Conservation (phyloP, 2,329 filamentous ascomycete species). For the Hymenoscyphus repandus region DNA sequence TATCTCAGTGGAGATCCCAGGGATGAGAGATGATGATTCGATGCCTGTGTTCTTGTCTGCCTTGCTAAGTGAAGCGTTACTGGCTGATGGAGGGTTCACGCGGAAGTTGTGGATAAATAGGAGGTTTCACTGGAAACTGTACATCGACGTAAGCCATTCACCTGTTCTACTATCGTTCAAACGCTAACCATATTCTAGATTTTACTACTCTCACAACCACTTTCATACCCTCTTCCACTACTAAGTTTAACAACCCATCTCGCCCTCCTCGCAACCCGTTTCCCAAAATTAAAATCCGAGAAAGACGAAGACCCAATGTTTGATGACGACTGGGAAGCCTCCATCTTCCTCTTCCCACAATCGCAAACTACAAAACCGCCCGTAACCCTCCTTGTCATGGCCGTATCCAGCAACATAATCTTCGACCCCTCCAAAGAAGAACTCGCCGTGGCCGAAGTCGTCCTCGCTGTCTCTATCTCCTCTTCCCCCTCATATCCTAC, state of each 20-base stretch:
- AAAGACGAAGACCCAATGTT: conserved; percentile 95
- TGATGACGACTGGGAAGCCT: conserved; percentile 93
- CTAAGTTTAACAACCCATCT: conserved; percentile 91
- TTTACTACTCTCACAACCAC: conserved; percentile 71
- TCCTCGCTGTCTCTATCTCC: conserved; percentile 77
- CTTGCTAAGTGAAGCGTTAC: conserved; percentile 83
- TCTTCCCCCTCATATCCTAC: conserved; percentile 7
- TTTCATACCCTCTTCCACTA: conserved; percentile 88
- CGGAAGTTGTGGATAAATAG: conserved; percentile 79
- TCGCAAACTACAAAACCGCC: conserved; percentile 58
- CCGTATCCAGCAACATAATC: conserved; percentile 80
- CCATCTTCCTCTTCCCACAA: conserved; percentile 63
- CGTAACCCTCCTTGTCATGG: conserved; percentile 84
- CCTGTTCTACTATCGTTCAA: background rate
- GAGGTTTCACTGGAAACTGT: conserved; percentile 94
- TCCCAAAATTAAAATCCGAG: conserved; percentile 82
- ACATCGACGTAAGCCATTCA: conserved; percentile 70
- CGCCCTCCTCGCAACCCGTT: conserved; percentile 78
- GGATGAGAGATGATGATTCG: conserved; percentile 84
- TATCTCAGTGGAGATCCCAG: conserved; percentile 86
- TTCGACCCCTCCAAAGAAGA: conserved; percentile 92
- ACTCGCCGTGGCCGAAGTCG: conserved; percentile 84
- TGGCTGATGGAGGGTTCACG: conserved; percentile 64
- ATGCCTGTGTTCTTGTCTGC: conserved; percentile 80
- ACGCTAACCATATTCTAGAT: conserved; percentile 2